Conservation (phyloP, 2,329 filamentous ascomycete genomes). For the Aspergillus hiratsukae region DNA sequence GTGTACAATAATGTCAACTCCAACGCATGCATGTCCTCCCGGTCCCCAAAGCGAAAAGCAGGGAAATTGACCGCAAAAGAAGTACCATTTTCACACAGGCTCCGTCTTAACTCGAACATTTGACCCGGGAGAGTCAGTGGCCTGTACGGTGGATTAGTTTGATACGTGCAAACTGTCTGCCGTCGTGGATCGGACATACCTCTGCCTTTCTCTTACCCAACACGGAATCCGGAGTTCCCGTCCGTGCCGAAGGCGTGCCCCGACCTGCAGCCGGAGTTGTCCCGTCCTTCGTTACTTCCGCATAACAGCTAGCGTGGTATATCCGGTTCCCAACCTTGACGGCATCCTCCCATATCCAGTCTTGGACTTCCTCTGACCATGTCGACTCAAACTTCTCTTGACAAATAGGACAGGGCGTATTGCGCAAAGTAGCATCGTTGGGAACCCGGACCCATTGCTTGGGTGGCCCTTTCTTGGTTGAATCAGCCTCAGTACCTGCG, state of each 20-base stretch:
- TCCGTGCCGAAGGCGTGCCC: conserved; percentile 38
- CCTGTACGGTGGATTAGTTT: conserved; percentile 19
- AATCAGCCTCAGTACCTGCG: conserved; percentile 35
- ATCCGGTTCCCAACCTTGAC: conserved; percentile 71
- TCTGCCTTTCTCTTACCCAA: conserved; percentile 74
- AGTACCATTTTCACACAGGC: conserved; percentile 19
- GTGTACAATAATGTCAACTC: not conserved
- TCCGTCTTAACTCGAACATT: conserved; percentile 40
- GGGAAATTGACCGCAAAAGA: not conserved
- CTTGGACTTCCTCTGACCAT: conserved; percentile 88
- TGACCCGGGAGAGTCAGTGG: conserved; percentile 31
- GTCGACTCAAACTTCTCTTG: conserved; percentile 91
- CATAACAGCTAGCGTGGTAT: conserved; percentile 86
- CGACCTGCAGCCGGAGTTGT: conserved; percentile 28
- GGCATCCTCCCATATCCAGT: conserved; percentile 96
- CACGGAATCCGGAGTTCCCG: conserved; percentile 58
- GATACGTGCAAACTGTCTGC: not conserved
- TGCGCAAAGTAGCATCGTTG: conserved; percentile 67
- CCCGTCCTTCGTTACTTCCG: conserved; percentile 69
- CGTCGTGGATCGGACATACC: conserved; percentile 32
- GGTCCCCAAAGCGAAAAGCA: conserved; percentile 3
- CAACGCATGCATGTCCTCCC: conserved; percentile 2
- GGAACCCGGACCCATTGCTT: conserved; percentile 78
- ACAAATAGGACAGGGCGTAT: conserved; percentile 84
- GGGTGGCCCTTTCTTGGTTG: conserved; percentile 53